These are phyloP conservation scores for Aspergillus versicolor DNA, from an alignment of 2,329 filamentous ascomycete genomes.

Conservation along the genomic window DNA sequence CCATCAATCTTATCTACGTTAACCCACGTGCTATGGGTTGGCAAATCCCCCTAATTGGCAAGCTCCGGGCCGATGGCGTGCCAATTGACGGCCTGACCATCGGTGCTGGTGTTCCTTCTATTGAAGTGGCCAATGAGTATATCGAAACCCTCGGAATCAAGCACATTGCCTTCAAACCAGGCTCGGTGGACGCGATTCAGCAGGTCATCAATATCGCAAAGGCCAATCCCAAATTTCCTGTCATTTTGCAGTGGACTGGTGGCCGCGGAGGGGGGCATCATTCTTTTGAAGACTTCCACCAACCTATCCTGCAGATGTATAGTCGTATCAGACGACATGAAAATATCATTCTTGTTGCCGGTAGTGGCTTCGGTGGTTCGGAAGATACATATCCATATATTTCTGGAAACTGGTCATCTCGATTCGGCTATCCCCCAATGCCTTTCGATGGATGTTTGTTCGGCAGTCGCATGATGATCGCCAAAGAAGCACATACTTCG, in stretches of 20 bases:
- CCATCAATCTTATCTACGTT: conserved; percentile 87
- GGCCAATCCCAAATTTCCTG: conserved; percentile 83
- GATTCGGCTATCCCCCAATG: conserved; percentile 87
- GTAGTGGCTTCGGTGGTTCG: conserved; percentile 84
- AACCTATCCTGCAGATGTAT: conserved; percentile 88
- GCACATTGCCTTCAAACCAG: conserved; percentile 91
- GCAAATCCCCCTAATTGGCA: conserved; percentile 83
- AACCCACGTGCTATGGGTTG: conserved; percentile 86
- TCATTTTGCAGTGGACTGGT: conserved; percentile 90
- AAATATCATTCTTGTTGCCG: conserved; percentile 84
- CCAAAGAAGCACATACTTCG: conserved; percentile 87
- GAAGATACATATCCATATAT: conserved; percentile 91
- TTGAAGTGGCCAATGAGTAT: conserved; percentile 90
- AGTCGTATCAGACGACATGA: conserved; percentile 78
- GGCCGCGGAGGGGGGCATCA: conserved; percentile 91
- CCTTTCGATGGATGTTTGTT: conserved; percentile 90
- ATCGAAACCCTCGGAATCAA: conserved; percentile 89
- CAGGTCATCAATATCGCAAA: conserved; percentile 88
- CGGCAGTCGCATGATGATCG: conserved; percentile 90
- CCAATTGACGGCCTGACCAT: conserved; percentile 91
- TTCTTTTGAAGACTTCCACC: conserved; percentile 92
- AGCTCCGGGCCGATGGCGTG: conserved; percentile 78
- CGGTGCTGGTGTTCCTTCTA: conserved; percentile 86
- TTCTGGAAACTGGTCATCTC: conserved; percentile 81
- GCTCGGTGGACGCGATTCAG: conserved; percentile 83